These are phyloP conservation scores for Abrus pulchellus DNA, from an alignment of 306 rosid species.

Conservation along the genomic window DNA sequence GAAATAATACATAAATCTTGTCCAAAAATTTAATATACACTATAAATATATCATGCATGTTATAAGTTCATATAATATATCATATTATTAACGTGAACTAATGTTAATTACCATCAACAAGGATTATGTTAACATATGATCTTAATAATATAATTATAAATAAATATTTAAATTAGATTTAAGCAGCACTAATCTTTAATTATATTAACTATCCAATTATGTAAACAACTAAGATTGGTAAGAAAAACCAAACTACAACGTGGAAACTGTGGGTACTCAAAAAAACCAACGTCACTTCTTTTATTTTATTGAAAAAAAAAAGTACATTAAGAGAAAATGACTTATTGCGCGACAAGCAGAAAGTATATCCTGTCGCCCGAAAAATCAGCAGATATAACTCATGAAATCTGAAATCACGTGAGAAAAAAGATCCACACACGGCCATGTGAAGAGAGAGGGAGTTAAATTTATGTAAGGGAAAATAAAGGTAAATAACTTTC, in stretches of 20 bases:
- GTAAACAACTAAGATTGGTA: background rate
- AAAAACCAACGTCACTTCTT: background rate
- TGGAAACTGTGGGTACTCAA: background rate
- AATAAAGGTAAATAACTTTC: background rate
- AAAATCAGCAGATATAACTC: conserved; percentile 24
- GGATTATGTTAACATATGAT: background rate
- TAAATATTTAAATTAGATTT: background rate
- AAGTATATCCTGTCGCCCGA: background rate
- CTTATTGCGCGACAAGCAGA: background rate
- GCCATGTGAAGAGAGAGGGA: conserved; percentile 24
- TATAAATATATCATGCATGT: no score
- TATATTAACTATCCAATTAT: background rate
- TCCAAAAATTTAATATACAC: no score
- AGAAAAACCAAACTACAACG: background rate
- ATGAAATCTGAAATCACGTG: conserved; percentile 33
- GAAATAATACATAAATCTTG: no score
- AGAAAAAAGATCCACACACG: conserved; percentile 11
- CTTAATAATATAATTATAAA: background rate
- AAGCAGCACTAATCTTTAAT: background rate
- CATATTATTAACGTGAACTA: no score
- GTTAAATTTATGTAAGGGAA: conserved; percentile 9
- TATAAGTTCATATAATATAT: no score
- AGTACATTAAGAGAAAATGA: background rate
- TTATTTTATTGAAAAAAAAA: background rate
- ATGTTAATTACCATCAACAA: no score